Base-by-base conservation (phyloP, 2,329 filamentous ascomycete genomes). In the Sporothrix protearum region DNA sequence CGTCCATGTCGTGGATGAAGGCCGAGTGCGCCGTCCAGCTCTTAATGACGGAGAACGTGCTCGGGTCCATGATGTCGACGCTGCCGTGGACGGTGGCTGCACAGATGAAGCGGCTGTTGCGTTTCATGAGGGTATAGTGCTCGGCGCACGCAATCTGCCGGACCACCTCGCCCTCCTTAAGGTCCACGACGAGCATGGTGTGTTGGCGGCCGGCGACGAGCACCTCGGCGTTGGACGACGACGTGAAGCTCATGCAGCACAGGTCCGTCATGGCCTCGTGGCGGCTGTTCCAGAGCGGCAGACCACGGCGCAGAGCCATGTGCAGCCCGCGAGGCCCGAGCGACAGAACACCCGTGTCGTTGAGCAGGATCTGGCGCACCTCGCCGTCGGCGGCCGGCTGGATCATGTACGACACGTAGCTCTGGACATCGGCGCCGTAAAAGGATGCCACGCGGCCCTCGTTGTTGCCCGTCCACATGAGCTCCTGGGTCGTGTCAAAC, bases 1-100 rank as follows among this genome's bases (percentile, higher is more conserved):
- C 93, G 82, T 99, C 96, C 92, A 99, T 97, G 79, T 98, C 95
- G 80, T 93, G 97, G 79, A 99, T 92, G 68, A 90, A 88, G 9
- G 93, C 92, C 1, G 91, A 91, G 78, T 99, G 96, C 0, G 95
- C 94, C 78, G 93, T 93, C 92, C 96, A 99, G 12, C 88, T 89
- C 79, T 95, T 96, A 76, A 96, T 85, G 5, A 97, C 86, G 55
- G 88, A 87, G 77, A 97, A 92, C 71, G 86, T 92, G 70, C 88
- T 84, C 0, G 94, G 88, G 78, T 97, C 95, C 28, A 99, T 85
- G 39, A 97, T 90, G 80, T 98, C 91, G 64, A 99, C 91, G 22
- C 88, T 88, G 57, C 96, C 96, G 59, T 85, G 90, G 74, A 90
- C 89, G 0, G 94, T 97, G 9, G 95, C 96, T 16, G 94, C 95